Evolutionary conservation across 2,329 filamentous ascomycete species (phyloP), one percentile per base, ranked within the genome.

Genomic region (Aspergillus candidus): DNA sequence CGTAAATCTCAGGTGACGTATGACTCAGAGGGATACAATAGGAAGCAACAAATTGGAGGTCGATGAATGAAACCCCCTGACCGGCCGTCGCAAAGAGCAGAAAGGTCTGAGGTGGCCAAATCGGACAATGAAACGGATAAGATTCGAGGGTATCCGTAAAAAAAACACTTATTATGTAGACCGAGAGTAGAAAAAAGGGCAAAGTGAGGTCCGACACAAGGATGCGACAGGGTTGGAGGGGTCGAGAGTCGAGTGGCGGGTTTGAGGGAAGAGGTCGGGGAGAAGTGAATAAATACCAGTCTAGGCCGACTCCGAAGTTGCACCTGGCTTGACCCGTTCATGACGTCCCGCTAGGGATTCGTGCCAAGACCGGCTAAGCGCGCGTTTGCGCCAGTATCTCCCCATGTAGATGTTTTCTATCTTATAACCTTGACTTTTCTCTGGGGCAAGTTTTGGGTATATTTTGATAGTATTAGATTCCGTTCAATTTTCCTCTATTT

Each of bases 281-380:
- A 43, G 45, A 38, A 43, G 50, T 53, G 48, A 53, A 50, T 40
- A 51, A 44, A 50, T 45, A 43, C 44, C 41, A 46, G 47, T 47
- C 43, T 43, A 42, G 44, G 45, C 39, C 39, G 36, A 47, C 49
- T 48, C 50, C 46, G 50, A 56, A 50, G 53, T 55, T 10, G 36
- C 36, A 14, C 36, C 22, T 27, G 49, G 53, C 50, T 40, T 56
- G 47, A 50, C 50, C 49, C 50, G 43, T 53, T 54, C 58, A 63
- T 63, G 59, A 63, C 61, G 59, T 61, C 50, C 55, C 42, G 52
- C 52, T 46, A 48, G 51, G 48, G 44, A 45, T 47, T 41, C 47
- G 38, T 51, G 56, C 60, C 59, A 60, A 61, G 57, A 53, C 54
- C 18, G 34, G 40, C 29, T 50, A 60, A 59, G 56, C 59, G 60